These are phyloP conservation scores for Aspergillus aculeatinus DNA, from an alignment of 2,329 filamentous ascomycete genomes.

Conservation along the genomic window DNA sequence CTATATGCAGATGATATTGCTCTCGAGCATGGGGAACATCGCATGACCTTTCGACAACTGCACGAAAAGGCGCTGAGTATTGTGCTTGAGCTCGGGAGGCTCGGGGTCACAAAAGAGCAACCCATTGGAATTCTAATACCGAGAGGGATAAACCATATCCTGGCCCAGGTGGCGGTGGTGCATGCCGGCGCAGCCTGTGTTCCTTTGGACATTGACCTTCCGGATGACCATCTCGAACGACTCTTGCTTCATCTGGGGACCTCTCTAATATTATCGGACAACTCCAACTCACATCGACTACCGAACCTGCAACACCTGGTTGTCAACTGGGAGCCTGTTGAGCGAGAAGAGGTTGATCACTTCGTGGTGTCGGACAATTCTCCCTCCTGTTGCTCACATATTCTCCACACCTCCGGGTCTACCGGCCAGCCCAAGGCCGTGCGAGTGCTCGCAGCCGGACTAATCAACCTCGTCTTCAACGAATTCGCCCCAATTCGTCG, in stretches of 20 bases:
- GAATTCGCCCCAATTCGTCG: not conserved
- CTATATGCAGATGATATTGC: not conserved
- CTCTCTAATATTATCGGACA: slow-evolving; percentile 12
- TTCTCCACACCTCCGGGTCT: slow-evolving; percentile 25
- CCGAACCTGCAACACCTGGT: not conserved
- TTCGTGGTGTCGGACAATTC: not conserved
- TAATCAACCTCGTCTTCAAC: not conserved
- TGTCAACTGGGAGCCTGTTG: not conserved
- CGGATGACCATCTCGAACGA: slow-evolving; percentile 19
- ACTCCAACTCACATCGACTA: slow-evolving; percentile 1
- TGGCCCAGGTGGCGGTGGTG: slow-evolving; percentile 26
- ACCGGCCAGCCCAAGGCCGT: slow-evolving; percentile 24
- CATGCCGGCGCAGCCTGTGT: slow-evolving; percentile 24
- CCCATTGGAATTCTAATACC: slow-evolving; percentile 22
- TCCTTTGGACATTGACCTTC: slow-evolving; percentile 22
- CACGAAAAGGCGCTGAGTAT: not conserved
- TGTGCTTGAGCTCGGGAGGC: not conserved
- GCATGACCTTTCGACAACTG: not conserved
- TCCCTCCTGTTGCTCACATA: slow-evolving; percentile 7
- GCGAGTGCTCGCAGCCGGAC: not conserved
- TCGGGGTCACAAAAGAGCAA: not conserved
- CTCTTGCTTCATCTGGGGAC: slow-evolving; percentile 13
- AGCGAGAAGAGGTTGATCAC: not conserved
- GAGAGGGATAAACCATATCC: slow-evolving; percentile 18
- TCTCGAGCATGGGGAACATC: not conserved